Conservation (phyloP, 192 early-diverging fungal genomes). For the Coemansia sp. region DNA sequence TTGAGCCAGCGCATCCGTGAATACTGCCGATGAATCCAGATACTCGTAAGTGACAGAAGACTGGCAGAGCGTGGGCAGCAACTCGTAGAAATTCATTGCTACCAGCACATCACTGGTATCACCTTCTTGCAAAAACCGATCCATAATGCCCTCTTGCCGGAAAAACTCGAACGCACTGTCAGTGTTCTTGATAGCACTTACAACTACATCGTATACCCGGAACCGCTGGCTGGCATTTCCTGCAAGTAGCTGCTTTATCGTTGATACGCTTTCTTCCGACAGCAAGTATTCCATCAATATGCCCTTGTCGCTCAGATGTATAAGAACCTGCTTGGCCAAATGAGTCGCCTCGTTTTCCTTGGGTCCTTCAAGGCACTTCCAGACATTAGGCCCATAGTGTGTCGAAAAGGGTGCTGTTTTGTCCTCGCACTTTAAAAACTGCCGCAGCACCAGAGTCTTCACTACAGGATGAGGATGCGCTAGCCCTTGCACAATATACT, state of each 20-base stretch:
- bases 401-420: conserved; percentile 34
- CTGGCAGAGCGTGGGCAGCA: conserved; percentile 27
- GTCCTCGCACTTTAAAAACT: conserved; percentile 46
- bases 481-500: conserved; percentile 51
- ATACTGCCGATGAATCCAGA: conserved; percentile 27
- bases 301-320: conserved; percentile 19
- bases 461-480: conserved; percentile 47
- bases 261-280: conserved; percentile 18
- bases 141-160: conserved; percentile 33
- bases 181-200: conserved; percentile 10
- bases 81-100: conserved; percentile 41
- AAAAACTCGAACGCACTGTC: conserved; percentile 33
- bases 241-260: conserved; percentile 18
- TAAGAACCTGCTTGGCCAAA: conserved; percentile 32
- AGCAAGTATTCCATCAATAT: conserved; percentile 38
- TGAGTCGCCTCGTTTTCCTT: conserved; percentile 33
- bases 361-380: conserved; percentile 40
- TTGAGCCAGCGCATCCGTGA: conserved; percentile 15
- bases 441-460: conserved; percentile 40
- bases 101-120: conserved; percentile 30
- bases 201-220: conserved; percentile 48
- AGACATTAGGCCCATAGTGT: conserved; percentile 43
- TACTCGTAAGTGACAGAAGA: conserved; percentile 22
- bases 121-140: conserved; percentile 30
- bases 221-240: conserved; percentile 42